Percentiles rank a stretch among this genome's conserved stretches.
These are phyloP conservation scores for Colletotrichum neosansevieriae DNA, from an alignment of 2,329 filamentous ascomycete species.

Conservation along the genomic window DNA sequence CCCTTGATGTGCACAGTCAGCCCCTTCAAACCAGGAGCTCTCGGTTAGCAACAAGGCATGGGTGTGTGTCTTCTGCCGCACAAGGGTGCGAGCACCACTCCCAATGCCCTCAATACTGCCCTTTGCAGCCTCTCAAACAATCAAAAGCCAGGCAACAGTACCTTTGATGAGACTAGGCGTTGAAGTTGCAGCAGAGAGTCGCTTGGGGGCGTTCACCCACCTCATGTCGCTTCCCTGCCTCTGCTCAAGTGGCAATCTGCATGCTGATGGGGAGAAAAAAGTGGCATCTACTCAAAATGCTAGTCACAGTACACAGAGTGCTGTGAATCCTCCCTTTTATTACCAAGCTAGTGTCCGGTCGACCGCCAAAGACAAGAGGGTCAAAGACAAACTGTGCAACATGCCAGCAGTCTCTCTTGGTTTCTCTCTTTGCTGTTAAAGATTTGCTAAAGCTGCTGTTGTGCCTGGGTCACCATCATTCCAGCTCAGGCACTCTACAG, in stretches of 20 bases:
- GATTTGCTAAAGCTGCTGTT: slow-evolving; percentile 16
- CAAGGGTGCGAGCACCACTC: slow-evolving; percentile 4
- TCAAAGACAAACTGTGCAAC: slow-evolving; percentile 39
- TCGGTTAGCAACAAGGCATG: slow-evolving; percentile 8
- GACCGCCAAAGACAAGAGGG: slow-evolving; percentile 27
- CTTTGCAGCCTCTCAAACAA: slow-evolving; percentile 18
- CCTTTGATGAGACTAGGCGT: background rate
- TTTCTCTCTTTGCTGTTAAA: slow-evolving; percentile 36
- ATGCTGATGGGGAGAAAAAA: slow-evolving; percentile 15
- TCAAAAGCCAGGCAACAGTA: background rate
- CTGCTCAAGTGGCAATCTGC: slow-evolving; percentile 30
- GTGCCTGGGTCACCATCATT: slow-evolving; percentile 31
- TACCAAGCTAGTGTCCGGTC: slow-evolving; percentile 12
- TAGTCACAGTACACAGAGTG: slow-evolving; percentile 32
- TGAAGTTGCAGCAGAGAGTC: background rate
- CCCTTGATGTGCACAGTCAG: slow-evolving; percentile 14
- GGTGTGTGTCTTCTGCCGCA: slow-evolving; percentile 11
- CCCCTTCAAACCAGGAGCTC: background rate
- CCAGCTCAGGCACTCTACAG: slow-evolving; percentile 18
- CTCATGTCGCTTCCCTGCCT: slow-evolving; percentile 31
- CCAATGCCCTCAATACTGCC: background rate
- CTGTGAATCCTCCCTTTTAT: slow-evolving; percentile 29
- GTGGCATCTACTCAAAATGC: slow-evolving; percentile 21
- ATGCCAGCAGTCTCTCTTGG: slow-evolving; percentile 29
- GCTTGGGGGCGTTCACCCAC: slow-evolving; percentile 15